These are phyloP conservation scores for Auxenochlorella pyrenoidosa DNA, from an alignment of 139 green algal species.

Conservation along the genomic window DNA sequence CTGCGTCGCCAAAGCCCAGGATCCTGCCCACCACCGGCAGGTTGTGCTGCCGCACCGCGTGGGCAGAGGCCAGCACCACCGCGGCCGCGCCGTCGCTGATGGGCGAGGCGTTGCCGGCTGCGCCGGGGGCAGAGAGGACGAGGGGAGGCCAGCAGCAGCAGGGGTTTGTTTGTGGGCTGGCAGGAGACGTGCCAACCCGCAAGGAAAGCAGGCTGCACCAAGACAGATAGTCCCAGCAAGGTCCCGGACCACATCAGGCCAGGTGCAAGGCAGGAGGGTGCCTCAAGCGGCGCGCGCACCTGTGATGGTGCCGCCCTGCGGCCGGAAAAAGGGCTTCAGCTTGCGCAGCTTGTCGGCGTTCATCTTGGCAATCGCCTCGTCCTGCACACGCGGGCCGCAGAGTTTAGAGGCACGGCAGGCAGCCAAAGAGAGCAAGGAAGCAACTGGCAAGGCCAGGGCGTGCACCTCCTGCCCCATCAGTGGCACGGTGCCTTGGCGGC, in stretches of 20 bases:
- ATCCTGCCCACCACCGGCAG: slow-evolving; percentile 74
- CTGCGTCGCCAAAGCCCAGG: slow-evolving; percentile 77
- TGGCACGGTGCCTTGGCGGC: not conserved
- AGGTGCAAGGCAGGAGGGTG: not conserved
- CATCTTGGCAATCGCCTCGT: slow-evolving; percentile 79
- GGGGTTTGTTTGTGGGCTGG: too few relatives aligned
- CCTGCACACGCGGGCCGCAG: slow-evolving; percentile 21
- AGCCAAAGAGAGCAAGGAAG: too few relatives aligned
- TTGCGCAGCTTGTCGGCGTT: slow-evolving; percentile 76
- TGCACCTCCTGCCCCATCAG: too few relatives aligned
- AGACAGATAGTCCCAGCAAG: too few relatives aligned
- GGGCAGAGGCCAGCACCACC: slow-evolving; percentile 74
- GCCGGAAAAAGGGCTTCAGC: slow-evolving; percentile 83
- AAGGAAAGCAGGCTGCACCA: too few relatives aligned
- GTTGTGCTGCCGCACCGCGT: slow-evolving; percentile 43
- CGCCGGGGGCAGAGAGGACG: slow-evolving; percentile 68
- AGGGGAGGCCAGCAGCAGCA: too few relatives aligned
- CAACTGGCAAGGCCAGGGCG: too few relatives aligned
- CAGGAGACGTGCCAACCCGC: not conserved
- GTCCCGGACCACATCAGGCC: not conserved
- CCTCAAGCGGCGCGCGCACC: not conserved
- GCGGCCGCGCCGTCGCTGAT: slow-evolving; percentile 92
- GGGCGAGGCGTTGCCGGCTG: slow-evolving; percentile 88
- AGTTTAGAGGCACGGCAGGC: not conserved
- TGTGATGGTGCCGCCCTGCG: slow-evolving; percentile 66